Base-by-base conservation (phyloP, 2,329 filamentous ascomycete species). In the Aureobasidium sp. region DNA sequence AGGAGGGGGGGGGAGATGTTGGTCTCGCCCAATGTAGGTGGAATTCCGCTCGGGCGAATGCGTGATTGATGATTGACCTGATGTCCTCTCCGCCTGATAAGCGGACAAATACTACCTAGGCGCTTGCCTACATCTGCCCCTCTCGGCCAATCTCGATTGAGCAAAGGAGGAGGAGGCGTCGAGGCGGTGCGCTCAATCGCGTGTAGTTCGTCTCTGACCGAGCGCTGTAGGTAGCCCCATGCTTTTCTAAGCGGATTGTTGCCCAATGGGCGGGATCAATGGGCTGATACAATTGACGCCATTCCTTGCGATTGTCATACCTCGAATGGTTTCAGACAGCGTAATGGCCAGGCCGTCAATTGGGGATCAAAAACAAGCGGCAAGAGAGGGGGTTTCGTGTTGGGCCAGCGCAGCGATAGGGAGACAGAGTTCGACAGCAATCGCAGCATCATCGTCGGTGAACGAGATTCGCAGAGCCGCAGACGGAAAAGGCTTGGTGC, bases 61-160 rank as follows among this genome's bases (percentile, higher is more conserved):
- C 57, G 57, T 60, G 57, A 60, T 53, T 45, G 58, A 61, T 44
- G 58, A 50, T 37, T 39, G 42, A 60, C 24, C 37, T 52, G 44
- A 42, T 54, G 37, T 4, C 50, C 24, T 31, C 44, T 44, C 54
- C 40, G 35, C 54, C 57, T 60, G 57, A 60, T 60, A 60, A 60
- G 57, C 57, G 57, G 56, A 49, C 53, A 57, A 47, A 57, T 48
- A 31, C 24, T 31, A 59, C 19, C 47, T 39, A 49, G 44, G 57
- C 57, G 57, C 57, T 50, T 58, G 53, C 49, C 33, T 48, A 48
- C 45, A n/a, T 48, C 45, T 48, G 45, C 56, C 56, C 31, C 56
- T 50, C 44, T 22, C 45, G 14, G 19, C 57, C 45, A 60, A 60
- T 60, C 45, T 60, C 57, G 57, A 60, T 60, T 24, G 44, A 31